Conservation (phyloP, 345 rosid genomes). For the Durio zibethinus region DNA sequence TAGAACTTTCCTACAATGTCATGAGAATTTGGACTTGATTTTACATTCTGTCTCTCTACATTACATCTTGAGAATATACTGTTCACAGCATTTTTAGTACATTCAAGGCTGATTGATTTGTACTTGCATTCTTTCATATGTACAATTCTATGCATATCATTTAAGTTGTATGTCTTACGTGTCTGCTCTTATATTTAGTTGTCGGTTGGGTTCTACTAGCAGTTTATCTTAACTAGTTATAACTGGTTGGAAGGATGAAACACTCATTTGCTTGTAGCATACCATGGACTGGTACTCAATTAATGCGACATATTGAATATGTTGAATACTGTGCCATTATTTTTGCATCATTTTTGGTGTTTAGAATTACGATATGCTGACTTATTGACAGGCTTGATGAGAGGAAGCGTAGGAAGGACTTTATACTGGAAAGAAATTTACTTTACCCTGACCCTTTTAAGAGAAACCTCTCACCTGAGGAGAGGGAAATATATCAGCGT, state of each 20-base stretch:
- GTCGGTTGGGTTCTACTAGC: not conserved
- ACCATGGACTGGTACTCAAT: not conserved
- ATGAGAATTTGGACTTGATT: slow-evolving; percentile 3
- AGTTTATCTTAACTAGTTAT: not conserved
- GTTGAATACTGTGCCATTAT: not conserved
- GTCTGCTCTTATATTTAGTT: not conserved
- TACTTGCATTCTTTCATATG: not conserved
- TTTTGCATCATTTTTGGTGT: not conserved
- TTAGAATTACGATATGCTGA: not conserved
- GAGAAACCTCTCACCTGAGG: slow-evolving; percentile 63
- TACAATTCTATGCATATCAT: not conserved
- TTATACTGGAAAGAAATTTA: slow-evolving; percentile 80
- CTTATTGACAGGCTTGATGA: slow-evolving; percentile 76
- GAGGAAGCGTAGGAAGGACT: slow-evolving; percentile 92
- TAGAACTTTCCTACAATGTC: not conserved
- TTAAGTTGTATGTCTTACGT: not conserved
- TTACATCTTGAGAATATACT: not conserved
- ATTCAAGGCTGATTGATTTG: not conserved
- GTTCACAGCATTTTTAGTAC: not conserved
- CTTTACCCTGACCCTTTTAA: slow-evolving; percentile 69
- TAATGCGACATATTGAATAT: not conserved
- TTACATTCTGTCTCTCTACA: not conserved
- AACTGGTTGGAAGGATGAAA: not conserved
- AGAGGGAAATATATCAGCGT: slow-evolving; percentile 58
- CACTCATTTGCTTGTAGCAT: not conserved